Evolutionary conservation across 1,139 yeast species (phyloP).

Genomic region (Pichia sp.): DNA sequence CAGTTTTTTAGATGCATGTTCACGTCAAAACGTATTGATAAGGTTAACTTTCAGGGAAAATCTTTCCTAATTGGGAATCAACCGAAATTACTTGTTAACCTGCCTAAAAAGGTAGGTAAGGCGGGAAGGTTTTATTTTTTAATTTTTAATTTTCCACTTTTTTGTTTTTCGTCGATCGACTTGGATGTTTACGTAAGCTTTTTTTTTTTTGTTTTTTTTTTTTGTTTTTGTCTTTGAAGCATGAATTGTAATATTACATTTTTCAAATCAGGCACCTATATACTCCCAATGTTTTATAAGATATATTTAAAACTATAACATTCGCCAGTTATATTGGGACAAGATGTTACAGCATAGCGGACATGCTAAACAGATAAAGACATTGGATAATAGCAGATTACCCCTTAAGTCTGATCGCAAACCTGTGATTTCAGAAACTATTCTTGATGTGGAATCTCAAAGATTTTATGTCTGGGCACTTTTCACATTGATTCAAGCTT

Average conservation of each 20-base stretch:
- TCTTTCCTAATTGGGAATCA: too few species aligned
- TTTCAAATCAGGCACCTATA: neutral
- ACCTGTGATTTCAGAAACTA: slow-evolving; percentile 47
- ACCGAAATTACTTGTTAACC: too few species aligned
- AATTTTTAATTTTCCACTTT: too few species aligned
- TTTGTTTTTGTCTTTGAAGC: neutral
- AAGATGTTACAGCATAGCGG: neutral
- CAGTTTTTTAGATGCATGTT: too few species aligned
- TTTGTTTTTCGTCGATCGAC: neutral
- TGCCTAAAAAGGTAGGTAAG: too few species aligned
- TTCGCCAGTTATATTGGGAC: too few species aligned
- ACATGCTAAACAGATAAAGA: neutral
- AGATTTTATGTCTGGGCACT: slow-evolving; percentile 57
- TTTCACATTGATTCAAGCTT: slow-evolving; percentile 71
- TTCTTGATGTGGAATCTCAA: slow-evolving; percentile 79
- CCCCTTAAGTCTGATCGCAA: neutral
- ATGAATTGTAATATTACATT: neutral
- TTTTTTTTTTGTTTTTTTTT: neutral
- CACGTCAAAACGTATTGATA: too few species aligned
- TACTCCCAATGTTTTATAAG: too few species aligned
- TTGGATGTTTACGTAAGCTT: too few species aligned
- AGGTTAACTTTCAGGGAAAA: too few species aligned
- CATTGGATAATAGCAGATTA: neutral
- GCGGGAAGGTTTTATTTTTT: too few species aligned
- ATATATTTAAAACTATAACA: too few species aligned